Evolutionary conservation across 495 filamentous ascomycete genomes (phyloP).

Genomic region (Ascodesmis nigricans): DNA sequence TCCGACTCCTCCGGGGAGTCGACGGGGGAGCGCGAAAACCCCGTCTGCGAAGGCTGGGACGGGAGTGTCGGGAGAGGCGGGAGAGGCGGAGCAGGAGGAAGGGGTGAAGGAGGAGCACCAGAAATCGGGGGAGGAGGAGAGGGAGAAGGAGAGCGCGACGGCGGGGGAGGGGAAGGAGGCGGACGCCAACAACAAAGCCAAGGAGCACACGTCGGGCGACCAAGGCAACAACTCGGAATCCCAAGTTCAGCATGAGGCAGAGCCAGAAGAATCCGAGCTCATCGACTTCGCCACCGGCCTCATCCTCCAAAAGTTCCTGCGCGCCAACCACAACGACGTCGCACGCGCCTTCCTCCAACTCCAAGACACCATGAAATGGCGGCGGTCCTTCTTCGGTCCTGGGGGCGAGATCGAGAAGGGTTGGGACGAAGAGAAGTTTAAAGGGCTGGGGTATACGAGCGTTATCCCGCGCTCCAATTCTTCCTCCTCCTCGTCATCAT

Average conservation of each 20-base stretch:
- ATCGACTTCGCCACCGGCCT: conserved; percentile 50
- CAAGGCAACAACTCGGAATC: too few relatives aligned
- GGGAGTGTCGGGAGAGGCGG: not conserved
- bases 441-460: conserved; percentile 34
- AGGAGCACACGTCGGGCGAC: too few relatives aligned
- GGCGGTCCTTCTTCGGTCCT: conserved; percentile 29
- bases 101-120: not conserved
- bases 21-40: too few relatives aligned
- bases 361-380: conserved; percentile 55
- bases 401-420: conserved; percentile 26
- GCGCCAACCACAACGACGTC: conserved; percentile 60
- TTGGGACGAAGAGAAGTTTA: conserved; percentile 35
- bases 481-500: conserved; percentile 8
- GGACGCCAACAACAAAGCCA: too few relatives aligned
- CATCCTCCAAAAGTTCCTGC: conserved; percentile 74
- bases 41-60: not conserved
- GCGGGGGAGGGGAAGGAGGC: not conserved
- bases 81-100: not conserved
- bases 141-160: not conserved
- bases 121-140: too few relatives aligned
- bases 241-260: too few relatives aligned
- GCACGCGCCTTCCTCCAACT: conserved; percentile 52
- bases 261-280: conserved; percentile 20
- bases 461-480: conserved; percentile 1
- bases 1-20: not conserved